A percentile compares a stretch with the other conserved stretches of the same genome.
These are phyloP conservation scores for Oryza meyeriana DNA, from an alignment of 176 grass and related monocot species.

Conservation along the genomic window DNA sequence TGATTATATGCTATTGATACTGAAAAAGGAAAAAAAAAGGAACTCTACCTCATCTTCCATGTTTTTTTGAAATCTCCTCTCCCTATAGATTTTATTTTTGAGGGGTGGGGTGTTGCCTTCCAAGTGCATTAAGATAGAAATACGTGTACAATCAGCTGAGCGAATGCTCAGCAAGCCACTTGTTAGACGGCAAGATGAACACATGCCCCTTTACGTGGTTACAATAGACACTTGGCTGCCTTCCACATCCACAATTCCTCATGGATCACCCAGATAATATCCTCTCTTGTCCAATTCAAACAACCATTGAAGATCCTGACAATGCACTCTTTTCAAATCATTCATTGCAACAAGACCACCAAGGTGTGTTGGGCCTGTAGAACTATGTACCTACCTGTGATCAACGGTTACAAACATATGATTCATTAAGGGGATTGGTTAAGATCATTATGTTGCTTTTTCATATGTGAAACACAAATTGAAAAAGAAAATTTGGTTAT, in stretches of 20 bases:
- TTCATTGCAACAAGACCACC: neutral
- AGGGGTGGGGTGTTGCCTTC: too few species aligned
- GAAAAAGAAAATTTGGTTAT: neutral
- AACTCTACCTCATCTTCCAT: neutral
- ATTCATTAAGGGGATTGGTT: constrained; percentile 5
- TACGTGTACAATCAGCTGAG: too few species aligned
- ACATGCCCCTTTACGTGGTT: neutral
- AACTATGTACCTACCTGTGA: constrained; percentile 7
- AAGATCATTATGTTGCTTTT: neutral
- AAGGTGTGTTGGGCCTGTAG: neutral
- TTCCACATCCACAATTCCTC: neutral
- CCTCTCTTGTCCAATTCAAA: neutral
- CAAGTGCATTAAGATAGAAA: too few species aligned
- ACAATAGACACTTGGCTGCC: neutral
- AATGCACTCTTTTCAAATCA: too few species aligned
- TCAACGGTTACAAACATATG: neutral
- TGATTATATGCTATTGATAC: neutral
- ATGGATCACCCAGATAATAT: neutral
- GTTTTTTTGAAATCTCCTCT: constrained; percentile 19
- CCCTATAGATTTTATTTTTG: neutral
- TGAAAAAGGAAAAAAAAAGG: constrained; percentile 1
- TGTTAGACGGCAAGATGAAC: neutral
- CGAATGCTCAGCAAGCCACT: neutral
- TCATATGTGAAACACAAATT: neutral
- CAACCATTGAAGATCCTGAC: neutral